Evolutionary conservation across 495 filamentous ascomycete genomes (phyloP), one percentile per base, ranked within the genome.

Genomic region (Lentithecium fluviatile): DNA sequence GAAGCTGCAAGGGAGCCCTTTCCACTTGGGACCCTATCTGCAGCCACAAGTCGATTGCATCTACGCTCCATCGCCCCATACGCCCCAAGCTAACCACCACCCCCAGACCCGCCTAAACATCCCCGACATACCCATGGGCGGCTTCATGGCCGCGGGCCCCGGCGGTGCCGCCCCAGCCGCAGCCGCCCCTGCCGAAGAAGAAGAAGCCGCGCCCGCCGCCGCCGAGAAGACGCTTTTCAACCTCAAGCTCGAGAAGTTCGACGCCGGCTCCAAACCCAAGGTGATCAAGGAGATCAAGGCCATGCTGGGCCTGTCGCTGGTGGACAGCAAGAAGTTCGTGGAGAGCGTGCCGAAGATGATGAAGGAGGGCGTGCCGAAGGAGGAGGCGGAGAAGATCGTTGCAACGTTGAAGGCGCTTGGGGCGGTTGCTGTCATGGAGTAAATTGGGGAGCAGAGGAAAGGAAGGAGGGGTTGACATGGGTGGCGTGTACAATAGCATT

Each of bases 281-380:
- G 79, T 99, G 58, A 99, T 99, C 79, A 99, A 99, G 83, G 94
- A 99, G 81, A 86, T 99, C 76, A 99, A 99, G 85, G 83, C 82
- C 68, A 82, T 99, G 82, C 80, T 99, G 52, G 94, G 95, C 4
- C 76, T 99, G 75, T 95, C 89, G 72, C 82, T 99, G 76, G 94
- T 99, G 67, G 94, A 99, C 76, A 96, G 91, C 78, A 99, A 99
- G 87, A 99, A 99, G 82, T 99, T 99, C 76, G 94, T 97, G 66
- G 94, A 99, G 82, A 88, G 88, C 68, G 90, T 87, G 72, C 94
- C 94, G 64, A 99, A 99, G 89, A 78, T 89, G 69, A 86, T 99
- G 90, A 97, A 96, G 85, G 94, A 99, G 76, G 88, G 85, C 12
- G 90, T 99, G 71, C 88, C 92, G 34, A 99, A 97, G 83, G 94